phyloP scores from a whole-genome alignment of 2,329 filamentous ascomycete species.

The Periconia macrospinosa region DNA sequence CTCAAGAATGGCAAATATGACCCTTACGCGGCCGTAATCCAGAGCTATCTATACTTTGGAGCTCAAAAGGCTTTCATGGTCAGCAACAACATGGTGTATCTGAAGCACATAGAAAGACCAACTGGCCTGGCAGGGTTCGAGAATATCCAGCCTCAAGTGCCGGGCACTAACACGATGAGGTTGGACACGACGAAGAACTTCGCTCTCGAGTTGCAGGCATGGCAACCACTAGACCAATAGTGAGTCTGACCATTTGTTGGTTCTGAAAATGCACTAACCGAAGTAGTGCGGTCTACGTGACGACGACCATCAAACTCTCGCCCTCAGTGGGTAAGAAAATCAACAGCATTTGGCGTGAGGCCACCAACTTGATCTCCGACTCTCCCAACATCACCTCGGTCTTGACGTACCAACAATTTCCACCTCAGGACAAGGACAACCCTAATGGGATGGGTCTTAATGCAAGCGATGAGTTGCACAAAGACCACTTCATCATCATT shows the following conservation, averaged over 20 bases:
- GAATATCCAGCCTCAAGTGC: not conserved
- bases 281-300: not conserved
- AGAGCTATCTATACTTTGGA: not conserved
- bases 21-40: not conserved
- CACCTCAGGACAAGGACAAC: not conserved
- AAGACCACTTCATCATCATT: not conserved
- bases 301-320: not conserved
- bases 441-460: not conserved
- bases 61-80: not conserved
- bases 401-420: slow-evolving; percentile 1
- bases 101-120: not conserved
- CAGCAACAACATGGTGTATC: not conserved
- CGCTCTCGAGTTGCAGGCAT: not conserved
- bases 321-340: not conserved
- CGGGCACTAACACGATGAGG: too few species aligned
- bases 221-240: not conserved
- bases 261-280: not conserved
- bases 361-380: not conserved
- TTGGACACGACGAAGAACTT: too few species aligned
- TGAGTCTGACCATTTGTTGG: not conserved
- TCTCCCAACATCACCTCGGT: not conserved
- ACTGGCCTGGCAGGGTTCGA: not conserved
- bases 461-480: too few species aligned
- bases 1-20: slow-evolving; percentile 2
- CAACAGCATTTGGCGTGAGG: not conserved